Evolutionary conservation across 495 filamentous ascomycete genomes (phyloP), one percentile per base, ranked within the genome.

Genomic region (Penicillium mononematosum): DNA sequence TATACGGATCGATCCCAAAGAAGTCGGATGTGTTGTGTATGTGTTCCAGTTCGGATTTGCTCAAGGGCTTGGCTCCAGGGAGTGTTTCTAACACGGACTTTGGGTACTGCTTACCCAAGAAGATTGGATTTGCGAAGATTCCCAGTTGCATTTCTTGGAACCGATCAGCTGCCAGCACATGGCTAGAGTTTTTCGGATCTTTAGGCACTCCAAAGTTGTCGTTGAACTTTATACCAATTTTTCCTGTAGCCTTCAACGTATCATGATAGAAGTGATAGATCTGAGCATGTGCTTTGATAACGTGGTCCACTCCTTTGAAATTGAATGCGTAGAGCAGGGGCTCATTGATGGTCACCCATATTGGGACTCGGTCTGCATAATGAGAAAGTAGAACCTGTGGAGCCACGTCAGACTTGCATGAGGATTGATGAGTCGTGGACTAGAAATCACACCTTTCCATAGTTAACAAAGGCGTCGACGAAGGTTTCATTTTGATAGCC

Each of bases 281-380:
- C 12, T 70, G 58, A 0, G 73, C 66, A 55, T 79, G 77, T 1
- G 77, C 70, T 5, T 69, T 64, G 19, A 79, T 53, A 5, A 76
- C 63, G 34, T 75, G 60, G 43, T 73, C 59, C 14, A 70, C 59
- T 4, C 67, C 63, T 8, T 67, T 58, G 38, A 68, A 71, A 22
- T 72, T 71, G 50, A 59, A 64, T 1, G 65, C 66, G 51, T 68
- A 70, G 19, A 69, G 58, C 9, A 65, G 57, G 7, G 76, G 76
- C 51, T 80, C 77, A 47, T 80, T 80, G 65, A 78, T 69, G 5
- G 74, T 80, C 2, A 75, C 56, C 77, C 77, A 80, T 36, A 75
- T 65, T 0, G 75, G 74, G 1, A 80, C 75, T 22, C 73, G 61
- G 39, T 78, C 73, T 1, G 66, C 69, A 56, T 66, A 80, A 41